Conservation (phyloP, 768 basidiomycete species). For the Suillus tomentosus region DNA sequence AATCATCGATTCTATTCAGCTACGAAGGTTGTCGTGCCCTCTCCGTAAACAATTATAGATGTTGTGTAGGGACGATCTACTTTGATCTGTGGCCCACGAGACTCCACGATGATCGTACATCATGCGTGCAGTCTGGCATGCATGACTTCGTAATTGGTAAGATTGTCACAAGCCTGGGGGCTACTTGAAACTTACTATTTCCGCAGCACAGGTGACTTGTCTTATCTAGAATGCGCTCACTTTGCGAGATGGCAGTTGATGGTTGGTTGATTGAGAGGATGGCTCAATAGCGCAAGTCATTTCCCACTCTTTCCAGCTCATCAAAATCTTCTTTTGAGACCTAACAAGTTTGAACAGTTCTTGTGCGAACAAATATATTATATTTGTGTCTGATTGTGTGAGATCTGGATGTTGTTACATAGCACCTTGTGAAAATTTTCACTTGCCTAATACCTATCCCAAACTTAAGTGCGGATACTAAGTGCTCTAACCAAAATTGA, state of each 20-base stretch:
- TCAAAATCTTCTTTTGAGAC: not conserved
- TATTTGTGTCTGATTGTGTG: constrained; percentile 27
- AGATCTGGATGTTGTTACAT: constrained; percentile 7
- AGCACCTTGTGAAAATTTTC: constrained; percentile 19
- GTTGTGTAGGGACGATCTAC: not conserved
- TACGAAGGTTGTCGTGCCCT: too few relatives aligned
- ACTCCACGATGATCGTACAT: not conserved
- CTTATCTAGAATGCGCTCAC: not conserved
- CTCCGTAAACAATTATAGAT: not conserved
- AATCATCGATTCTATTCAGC: not conserved
- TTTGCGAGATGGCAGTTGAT: constrained; percentile 3
- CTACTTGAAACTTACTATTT: not conserved
- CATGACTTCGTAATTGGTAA: not conserved
- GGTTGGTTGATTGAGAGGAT: constrained; percentile 6
- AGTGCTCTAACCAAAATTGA: not conserved
- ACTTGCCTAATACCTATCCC: not conserved
- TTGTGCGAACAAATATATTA: constrained; percentile 13
- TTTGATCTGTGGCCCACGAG: not conserved
- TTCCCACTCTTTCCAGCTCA: constrained; percentile 10
- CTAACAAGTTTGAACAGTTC: not conserved
- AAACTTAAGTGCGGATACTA: not conserved
- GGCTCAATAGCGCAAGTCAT: not conserved
- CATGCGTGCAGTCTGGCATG: not conserved
- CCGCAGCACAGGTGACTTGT: not conserved
- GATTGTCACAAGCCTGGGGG: not conserved